phyloP scores from a whole-genome alignment of 306 rosid species.

The Pachyrhizus erosus region DNA sequence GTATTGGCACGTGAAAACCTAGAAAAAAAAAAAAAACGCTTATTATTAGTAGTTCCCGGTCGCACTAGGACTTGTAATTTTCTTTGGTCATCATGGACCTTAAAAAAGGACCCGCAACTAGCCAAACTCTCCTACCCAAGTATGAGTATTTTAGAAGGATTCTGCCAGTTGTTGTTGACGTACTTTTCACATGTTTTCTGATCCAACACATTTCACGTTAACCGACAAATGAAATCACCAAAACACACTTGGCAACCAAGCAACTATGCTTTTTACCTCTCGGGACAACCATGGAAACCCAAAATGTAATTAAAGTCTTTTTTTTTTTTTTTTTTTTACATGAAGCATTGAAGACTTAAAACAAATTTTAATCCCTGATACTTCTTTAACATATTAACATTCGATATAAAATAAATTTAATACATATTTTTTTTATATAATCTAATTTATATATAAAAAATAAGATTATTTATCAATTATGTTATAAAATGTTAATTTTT shows the following conservation, averaged over 20 bases:
- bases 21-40: neutral
- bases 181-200: constrained; percentile 72
- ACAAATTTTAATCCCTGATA: no score
- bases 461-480: no score
- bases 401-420: no score
- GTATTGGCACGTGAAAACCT: constrained; percentile 47
- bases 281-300: constrained; percentile 35
- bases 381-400: no score
- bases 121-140: constrained; percentile 34
- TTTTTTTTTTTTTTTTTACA: neutral
- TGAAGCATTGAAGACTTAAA: no score
- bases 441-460: no score
- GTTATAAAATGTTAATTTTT: no score
- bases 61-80: constrained; percentile 40
- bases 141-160: constrained; percentile 64
- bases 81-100: constrained; percentile 32
- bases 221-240: constrained; percentile 40
- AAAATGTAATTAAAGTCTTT: neutral
- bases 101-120: constrained; percentile 39
- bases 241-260: constrained; percentile 45
- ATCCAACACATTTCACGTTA: constrained; percentile 47
- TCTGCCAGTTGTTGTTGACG: constrained; percentile 51
- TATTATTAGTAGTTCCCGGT: constrained; percentile 36
- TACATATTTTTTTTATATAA: no score
- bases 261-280: neutral